A percentile compares a stretch with the other conserved stretches of the same genome.
Conservation (phyloP, 2,329 filamentous ascomycete species). For the Colletotrichum sp. region DNA sequence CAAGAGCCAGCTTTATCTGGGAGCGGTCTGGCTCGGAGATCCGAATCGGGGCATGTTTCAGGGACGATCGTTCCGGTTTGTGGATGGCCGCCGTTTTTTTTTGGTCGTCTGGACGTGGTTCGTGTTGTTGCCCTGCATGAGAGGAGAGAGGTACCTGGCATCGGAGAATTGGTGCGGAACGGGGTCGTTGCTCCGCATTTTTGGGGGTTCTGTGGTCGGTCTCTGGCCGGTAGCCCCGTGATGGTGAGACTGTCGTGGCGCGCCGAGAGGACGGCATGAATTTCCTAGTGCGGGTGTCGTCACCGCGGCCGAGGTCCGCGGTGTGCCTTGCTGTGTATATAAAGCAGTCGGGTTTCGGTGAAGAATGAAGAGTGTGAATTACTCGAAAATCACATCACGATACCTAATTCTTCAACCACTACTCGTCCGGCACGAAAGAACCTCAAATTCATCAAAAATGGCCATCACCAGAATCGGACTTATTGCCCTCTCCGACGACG, state of each 20-base stretch:
- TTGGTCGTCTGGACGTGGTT: not conserved
- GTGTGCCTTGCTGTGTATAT: not conserved
- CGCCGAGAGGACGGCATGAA: not conserved
- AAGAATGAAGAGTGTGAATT: fast-evolving
- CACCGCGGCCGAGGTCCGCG: not conserved
- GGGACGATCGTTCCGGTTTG: not conserved
- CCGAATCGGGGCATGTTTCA: not conserved
- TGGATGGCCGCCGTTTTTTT: not conserved
- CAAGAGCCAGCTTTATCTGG: not conserved
- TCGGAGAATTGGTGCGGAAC: not conserved
- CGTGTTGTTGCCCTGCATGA: not conserved
- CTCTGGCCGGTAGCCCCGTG: not conserved
- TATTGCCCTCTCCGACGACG: conserved; percentile 10
- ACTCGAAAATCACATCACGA: not conserved
- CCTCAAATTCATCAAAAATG: not conserved
- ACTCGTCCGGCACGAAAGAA: not conserved
- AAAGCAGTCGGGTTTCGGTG: not conserved
- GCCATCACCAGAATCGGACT: conserved; percentile 16
- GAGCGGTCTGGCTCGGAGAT: not conserved
- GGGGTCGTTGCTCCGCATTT: not conserved
- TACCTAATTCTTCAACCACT: not conserved
- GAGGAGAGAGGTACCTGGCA: not conserved
- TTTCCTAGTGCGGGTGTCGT: not conserved
- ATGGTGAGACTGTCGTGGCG: not conserved
- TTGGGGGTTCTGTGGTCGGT: not conserved